Evolutionary conservation across 805 yeast species (phyloP).

Genomic region (Huiozyma sinensis): DNA sequence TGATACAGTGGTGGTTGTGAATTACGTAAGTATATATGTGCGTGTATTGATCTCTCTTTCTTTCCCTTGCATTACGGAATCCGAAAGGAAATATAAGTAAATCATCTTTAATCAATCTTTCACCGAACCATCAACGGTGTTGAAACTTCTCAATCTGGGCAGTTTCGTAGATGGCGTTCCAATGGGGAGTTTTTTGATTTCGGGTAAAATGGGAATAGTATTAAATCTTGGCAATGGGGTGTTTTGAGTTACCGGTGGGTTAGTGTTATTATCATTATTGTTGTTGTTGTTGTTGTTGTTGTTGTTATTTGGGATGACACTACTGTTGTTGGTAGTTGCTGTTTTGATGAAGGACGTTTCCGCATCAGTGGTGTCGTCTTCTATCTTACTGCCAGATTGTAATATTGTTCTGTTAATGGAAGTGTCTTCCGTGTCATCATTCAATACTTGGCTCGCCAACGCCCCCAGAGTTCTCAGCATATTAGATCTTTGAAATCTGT

Average conservation of each 20-base stretch:
- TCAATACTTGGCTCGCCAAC: conserved; percentile 43
- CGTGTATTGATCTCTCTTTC: too few relatives aligned
- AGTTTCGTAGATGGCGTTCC: conserved; percentile 1
- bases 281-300: background rate
- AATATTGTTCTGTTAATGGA: conserved; percentile 8
- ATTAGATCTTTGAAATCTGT: conserved; percentile 5
- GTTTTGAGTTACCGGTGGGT: background rate
- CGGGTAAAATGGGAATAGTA: conserved; percentile 6
- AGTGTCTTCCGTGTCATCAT: conserved; percentile 19
- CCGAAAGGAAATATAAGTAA: too few relatives aligned
- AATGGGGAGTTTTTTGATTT: background rate
- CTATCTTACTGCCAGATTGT: conserved; percentile 4
- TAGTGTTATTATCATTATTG: background rate
- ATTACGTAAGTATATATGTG: too few relatives aligned
- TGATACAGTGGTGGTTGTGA: too few relatives aligned
- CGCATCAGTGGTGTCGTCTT: conserved; percentile 10
- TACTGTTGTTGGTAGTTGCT: conserved; percentile 1
- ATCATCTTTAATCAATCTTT: conserved; percentile 7
- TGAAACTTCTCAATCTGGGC: conserved; percentile 23
- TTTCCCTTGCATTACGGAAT: too few relatives aligned
- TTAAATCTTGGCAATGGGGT: conserved; percentile 1
- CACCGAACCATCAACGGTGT: conserved; percentile 17
- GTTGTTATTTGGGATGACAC: background rate
- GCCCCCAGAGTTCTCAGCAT: conserved; percentile 43
- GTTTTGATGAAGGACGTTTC: conserved; percentile 6